These are phyloP conservation scores for Annulohypoxylon moriforme DNA, from an alignment of 495 filamentous ascomycete species.

Conservation along the genomic window DNA sequence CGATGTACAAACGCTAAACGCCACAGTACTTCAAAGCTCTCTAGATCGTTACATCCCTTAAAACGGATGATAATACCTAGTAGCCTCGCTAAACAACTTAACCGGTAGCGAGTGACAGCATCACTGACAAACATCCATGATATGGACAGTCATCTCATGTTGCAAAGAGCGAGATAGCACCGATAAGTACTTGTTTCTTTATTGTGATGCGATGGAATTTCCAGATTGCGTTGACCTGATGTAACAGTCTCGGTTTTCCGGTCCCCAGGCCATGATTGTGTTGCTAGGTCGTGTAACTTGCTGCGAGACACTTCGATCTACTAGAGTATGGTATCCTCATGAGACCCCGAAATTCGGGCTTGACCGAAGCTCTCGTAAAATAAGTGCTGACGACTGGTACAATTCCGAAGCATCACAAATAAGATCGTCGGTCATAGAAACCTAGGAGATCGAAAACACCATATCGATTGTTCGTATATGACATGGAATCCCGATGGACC, in stretches of 20 bases:
- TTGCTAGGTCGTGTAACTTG: constrained; percentile 3
- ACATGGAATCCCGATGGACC: background rate
- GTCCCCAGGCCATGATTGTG: background rate
- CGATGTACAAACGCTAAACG: background rate
- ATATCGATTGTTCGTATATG: background rate
- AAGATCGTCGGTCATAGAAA: background rate
- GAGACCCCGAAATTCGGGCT: background rate
- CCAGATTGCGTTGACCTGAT: constrained; percentile 18
- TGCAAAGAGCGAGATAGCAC: constrained; percentile 4
- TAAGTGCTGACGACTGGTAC: background rate
- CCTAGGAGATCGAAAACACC: background rate
- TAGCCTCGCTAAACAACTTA: background rate
- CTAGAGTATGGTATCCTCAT: background rate
- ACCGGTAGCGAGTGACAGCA: background rate
- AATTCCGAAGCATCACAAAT: constrained; percentile 1
- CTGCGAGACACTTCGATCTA: constrained; percentile 19
- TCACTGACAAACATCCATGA: background rate
- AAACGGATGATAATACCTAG: background rate
- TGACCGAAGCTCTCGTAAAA: background rate
- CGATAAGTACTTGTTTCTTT: background rate
- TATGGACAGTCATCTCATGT: background rate
- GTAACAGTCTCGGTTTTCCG: constrained; percentile 24
- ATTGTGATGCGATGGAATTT: background rate
- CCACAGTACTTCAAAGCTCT: background rate
- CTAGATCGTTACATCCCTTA: background rate